phyloP scores from a whole-genome alignment of 2,329 filamentous ascomycete genomes.

The Calonectria crousiana region DNA sequence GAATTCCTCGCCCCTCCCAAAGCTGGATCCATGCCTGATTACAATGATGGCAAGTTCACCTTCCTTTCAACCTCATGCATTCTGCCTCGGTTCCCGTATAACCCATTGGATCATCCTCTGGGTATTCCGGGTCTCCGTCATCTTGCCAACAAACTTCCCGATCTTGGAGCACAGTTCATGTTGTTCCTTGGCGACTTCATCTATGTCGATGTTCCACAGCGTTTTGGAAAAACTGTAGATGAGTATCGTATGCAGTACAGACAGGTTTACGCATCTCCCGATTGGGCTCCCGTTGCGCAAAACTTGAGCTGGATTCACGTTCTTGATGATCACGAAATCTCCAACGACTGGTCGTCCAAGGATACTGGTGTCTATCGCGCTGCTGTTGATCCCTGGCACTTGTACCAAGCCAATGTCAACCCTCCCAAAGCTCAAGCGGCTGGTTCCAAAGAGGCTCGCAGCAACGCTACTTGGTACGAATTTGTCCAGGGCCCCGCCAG shows the following conservation, averaged over 20 bases:
- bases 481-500: conserved; percentile 92
- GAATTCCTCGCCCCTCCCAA: conserved; percentile 83
- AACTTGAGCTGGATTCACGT: conserved; percentile 98
- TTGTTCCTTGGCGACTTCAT: conserved; percentile 90
- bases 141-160: conserved; percentile 78
- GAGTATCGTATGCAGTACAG: conserved; percentile 93
- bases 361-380: conserved; percentile 83
- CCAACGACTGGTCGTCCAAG: conserved; percentile 91
- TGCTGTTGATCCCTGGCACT: conserved; percentile 85
- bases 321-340: conserved; percentile 95
- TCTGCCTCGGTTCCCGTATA: conserved; percentile 91
- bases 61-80: conserved; percentile 96
- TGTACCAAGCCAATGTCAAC: conserved; percentile 89
- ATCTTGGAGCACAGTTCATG: conserved; percentile 82
- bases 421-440: conserved; percentile 75
- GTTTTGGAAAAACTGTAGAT: conserved; percentile 77
- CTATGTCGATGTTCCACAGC: conserved; percentile 88
- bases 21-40: conserved; percentile 71
- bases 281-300: conserved; percentile 82
- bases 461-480: conserved; percentile 83
- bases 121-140: conserved; percentile 84
- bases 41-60: conserved; percentile 79
- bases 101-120: conserved; percentile 83
- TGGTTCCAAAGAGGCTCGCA: conserved; percentile 50
- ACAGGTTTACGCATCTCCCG: conserved; percentile 94